Base-by-base conservation (phyloP, 768 basidiomycete species). In the Xerocomellus dryophilus region DNA sequence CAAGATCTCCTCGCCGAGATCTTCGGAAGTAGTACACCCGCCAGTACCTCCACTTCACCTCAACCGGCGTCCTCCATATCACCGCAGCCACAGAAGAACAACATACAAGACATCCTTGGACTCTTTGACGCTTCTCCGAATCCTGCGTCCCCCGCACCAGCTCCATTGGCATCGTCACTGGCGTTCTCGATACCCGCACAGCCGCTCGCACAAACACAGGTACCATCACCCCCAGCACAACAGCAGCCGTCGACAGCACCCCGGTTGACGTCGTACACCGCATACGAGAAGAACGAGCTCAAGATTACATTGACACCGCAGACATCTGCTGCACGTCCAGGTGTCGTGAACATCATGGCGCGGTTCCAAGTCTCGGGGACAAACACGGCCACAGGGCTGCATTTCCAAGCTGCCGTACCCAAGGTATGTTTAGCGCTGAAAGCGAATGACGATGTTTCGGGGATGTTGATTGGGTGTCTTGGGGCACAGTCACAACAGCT, bases 391-490 rank as follows among this genome's bases (percentile, higher is more conserved):
- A 76, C 76, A 6, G 84, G 82, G 2, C 73, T 99, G 43, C 93
- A 86, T 65, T 98, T 99, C 77, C 97, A 98, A 69, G 97, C 94
- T 38, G 97, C 96, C 8, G 96, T 99, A 8, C 96, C 96, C 4
- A 96, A 93, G 81, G 94, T 93, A 56, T 54, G 69, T 50, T 18
- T 21, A 7, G 11, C 32, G 27, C 11, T 17, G 23, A 17, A n/a
- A n/a, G n/a, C 25, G 20, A 29, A n/a, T 5, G 34, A 18, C 18
- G 36, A 35, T 18, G 8, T 15, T 15, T 20, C 20, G 14, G 34
- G 21, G 21, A 25, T 27, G 25, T 32, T 61, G 32, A 58, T 7
- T 3, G 25, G 15, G 39, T n/a, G n/a, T 31, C 7, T 43, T 42
- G 52, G 52, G 23, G 10, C 3, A 3, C 65, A 98, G 93, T 90